Evolutionary conservation across 2,329 filamentous ascomycete genomes (phyloP), one percentile per base, ranked within the genome.

Genomic region (Hypomyces perniciosus): DNA sequence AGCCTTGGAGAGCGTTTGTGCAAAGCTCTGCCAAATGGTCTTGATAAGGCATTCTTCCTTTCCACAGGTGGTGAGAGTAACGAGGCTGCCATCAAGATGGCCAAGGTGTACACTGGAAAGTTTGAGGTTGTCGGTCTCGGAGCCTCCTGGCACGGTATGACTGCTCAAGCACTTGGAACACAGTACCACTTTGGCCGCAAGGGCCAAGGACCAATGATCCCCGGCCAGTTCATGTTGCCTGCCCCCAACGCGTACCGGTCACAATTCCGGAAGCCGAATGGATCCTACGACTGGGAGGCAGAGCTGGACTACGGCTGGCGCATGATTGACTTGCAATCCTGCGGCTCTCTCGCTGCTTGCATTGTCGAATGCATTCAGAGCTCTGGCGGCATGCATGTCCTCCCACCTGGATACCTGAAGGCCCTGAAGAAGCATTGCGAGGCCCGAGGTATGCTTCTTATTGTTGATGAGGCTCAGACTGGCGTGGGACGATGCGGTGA

Each of bases 1-100:
- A 66, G 71, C n/a, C 69, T 83, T 0, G 78, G 71, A 0, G 71
- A 78, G 55, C 70, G 75, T 1, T 66, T 84, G 4, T 75, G 72
- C 12, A 62, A 63, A 1, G 60, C 77, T 2, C 68, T 81, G 2
- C 79, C 79, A 0, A 57, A 62, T 0, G 72, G 71, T 0, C 65
- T 84, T 0, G 74, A 79, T 53, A 77, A 78, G 54, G 72, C 79
- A 1, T 76, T 82, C 59, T 83, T 84, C 56, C 68, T 82, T 8
- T 78, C 69, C 46, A 84, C 80, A 0, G 80, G 80, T 1, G 73
- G 71, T 3, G 79, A 84, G 60, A 74, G 70, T 41, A 80, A 74
- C 53, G 82, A 86, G 56, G 80, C 80, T 3, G 83, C 83, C 2
- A 81, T 86, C 51, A 79, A 81, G 51, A 72, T 86, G 56, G 82